These are phyloP conservation scores for Cephalotrichum gorgonifer DNA, from an alignment of 2,329 filamentous ascomycete genomes.

Conservation along the genomic window DNA sequence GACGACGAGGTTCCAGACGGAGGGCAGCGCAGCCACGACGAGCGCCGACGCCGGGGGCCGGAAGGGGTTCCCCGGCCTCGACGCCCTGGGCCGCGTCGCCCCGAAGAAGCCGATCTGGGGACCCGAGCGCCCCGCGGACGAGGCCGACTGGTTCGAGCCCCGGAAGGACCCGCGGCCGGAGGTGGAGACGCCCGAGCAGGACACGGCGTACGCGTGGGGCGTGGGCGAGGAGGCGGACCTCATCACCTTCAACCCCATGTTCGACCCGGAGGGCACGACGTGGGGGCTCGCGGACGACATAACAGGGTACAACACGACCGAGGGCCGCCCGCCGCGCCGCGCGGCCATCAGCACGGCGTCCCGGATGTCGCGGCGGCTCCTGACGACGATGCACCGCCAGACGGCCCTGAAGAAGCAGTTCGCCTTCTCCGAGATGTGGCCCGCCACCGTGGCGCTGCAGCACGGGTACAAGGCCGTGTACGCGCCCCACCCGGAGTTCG, in stretches of 20 bases:
- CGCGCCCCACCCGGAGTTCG: slow-evolving; percentile 78
- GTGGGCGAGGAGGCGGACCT: slow-evolving; percentile 85
- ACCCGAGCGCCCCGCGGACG: slow-evolving; percentile 57
- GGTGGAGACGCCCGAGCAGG: slow-evolving; percentile 57
- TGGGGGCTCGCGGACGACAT: slow-evolving; percentile 79
- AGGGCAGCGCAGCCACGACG: slow-evolving; percentile 44
- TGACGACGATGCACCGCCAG: slow-evolving; percentile 84
- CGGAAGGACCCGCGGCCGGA: slow-evolving; percentile 67
- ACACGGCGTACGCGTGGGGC: slow-evolving; percentile 75
- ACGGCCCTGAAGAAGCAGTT: slow-evolving; percentile 76
- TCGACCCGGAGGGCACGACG: slow-evolving; percentile 76
- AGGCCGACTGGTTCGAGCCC: slow-evolving; percentile 60
- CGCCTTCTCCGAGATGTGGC: slow-evolving; percentile 97
- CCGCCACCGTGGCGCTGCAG: slow-evolving; percentile 74
- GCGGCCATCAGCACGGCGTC: slow-evolving; percentile 83
- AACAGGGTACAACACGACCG: slow-evolving; percentile 63
- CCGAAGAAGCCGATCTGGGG: slow-evolving; percentile 67
- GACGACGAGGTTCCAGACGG: slow-evolving; percentile 65
- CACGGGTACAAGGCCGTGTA: slow-evolving; percentile 91
- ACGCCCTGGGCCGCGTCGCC: slow-evolving; percentile 24
- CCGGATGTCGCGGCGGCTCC: slow-evolving; percentile 68
- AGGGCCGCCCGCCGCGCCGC: slow-evolving; percentile 57
- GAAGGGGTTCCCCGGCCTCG: slow-evolving; percentile 35
- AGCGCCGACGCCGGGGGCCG: not conserved
- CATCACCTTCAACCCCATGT: slow-evolving; percentile 85